Conservation (phyloP, 2,329 filamentous ascomycete species). For the Fusarium mangiferae region DNA sequence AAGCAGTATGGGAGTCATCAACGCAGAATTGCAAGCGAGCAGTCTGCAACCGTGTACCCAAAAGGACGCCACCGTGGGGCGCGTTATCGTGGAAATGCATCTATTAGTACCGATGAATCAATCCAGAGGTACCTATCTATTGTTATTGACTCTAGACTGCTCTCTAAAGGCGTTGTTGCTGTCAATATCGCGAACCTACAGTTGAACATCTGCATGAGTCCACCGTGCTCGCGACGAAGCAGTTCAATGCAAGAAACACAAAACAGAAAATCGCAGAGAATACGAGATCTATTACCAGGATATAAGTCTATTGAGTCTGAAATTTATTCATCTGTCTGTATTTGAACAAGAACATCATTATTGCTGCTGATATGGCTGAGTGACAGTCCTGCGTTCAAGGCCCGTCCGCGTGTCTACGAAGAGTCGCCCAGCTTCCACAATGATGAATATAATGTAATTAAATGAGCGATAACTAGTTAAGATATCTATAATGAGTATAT, state of each 20-base stretch:
- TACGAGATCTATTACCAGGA: neutral
- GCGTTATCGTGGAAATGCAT: neutral
- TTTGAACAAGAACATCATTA: accelerated
- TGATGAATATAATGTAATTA: neutral
- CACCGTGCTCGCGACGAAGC: neutral
- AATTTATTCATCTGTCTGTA: accelerated
- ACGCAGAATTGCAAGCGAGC: neutral
- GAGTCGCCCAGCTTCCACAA: neutral
- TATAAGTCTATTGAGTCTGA: accelerated
- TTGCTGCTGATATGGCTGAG: neutral
- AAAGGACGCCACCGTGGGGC: neutral
- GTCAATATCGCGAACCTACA: neutral
- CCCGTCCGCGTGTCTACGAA: neutral
- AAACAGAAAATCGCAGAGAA: neutral
- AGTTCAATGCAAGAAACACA: neutral
- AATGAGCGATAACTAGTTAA: accelerated
- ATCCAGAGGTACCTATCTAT: neutral
- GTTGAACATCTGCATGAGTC: neutral
- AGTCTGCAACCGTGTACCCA: neutral
- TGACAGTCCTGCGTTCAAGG: neutral
- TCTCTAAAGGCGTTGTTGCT: neutral
- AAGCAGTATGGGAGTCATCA: accelerated
- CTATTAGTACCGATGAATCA: neutral
- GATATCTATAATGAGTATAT: accelerated
- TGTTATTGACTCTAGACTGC: too few relatives aligned